Evolutionary conservation across 352 stramenopile genomes (phyloP), one percentile per base, ranked within the genome.

Genomic region (Globisporangium alternatum): DNA sequence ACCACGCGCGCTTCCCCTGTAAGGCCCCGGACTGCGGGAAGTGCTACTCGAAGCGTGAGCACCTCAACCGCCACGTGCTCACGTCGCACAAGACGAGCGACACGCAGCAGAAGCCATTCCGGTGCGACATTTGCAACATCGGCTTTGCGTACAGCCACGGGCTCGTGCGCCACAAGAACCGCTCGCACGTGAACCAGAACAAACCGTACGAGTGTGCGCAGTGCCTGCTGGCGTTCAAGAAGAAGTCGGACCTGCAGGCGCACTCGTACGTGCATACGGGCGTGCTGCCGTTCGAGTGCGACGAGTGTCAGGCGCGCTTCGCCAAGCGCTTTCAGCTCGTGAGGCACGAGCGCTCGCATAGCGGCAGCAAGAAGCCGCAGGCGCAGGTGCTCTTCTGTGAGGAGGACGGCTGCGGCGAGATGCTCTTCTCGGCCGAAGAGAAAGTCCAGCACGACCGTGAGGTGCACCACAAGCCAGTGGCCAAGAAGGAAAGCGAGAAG

Each of bases 191-290:
- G 21, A 91, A 88, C 59, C 66, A 70, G 43, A 78, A 88, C 51
- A 51, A 67, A 13, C 80, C 86, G 22, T 91, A 87, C 60, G 59
- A 78, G 56, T 94, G 86, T 53, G n/a, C 58, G 3, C 65, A 77
- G 52, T 95, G 86, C 67, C 66, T 89, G 0, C 67, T 82, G 54
- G 63, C 70, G 39, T 95, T 93, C 66, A 91, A 91, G 72, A 95
- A 95, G 71, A 95, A 93, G 71, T 82, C 68, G 52, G 69, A 84
- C 9, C 67, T 95, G 21, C 83, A 93, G 65, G 82, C 81, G 10
- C 86, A 95, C 47, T 74, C 76, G 56, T 95, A 82, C 57, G 81
- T 91, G 3, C 86, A 95, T 66, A 95, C 81, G 2, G 86, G 86
- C 25, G 71, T 90, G 47, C 45, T 86, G 10, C 86, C 86, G 51